Conservation (phyloP, 148 eudicot species). For the Gaultheria prostrata region DNA sequence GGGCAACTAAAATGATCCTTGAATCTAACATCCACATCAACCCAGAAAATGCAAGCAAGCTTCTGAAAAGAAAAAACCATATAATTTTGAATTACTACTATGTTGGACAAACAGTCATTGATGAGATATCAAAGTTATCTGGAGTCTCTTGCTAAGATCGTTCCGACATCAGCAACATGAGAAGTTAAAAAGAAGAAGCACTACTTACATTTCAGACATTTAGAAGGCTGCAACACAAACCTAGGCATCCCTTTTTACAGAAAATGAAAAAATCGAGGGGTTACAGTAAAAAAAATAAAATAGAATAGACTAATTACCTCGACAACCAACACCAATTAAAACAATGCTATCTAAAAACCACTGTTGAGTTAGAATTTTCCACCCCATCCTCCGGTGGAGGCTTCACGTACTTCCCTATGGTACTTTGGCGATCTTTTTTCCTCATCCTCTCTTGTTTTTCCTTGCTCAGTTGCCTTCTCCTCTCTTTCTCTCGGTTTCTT, state of each 20-base stretch:
- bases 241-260: slow-evolving; percentile 25
- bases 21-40: neutral
- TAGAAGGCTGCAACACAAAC: slow-evolving; percentile 15
- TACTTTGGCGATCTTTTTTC: slow-evolving; percentile 45
- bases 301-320: slow-evolving; percentile 6
- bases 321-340: slow-evolving; percentile 24
- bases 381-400: slow-evolving; percentile 47
- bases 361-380: slow-evolving; percentile 26
- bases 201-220: neutral
- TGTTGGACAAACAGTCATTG: neutral
- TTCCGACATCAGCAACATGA: neutral
- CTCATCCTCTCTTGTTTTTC: slow-evolving; percentile 64
- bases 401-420: slow-evolving; percentile 72
- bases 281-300: slow-evolving; percentile 26
- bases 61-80: neutral
- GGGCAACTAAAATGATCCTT: neutral
- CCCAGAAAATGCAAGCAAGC: neutral
- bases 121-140: neutral
- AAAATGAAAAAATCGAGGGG: neutral
- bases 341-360: slow-evolving; percentile 34
- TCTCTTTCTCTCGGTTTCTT: slow-evolving; percentile 47
- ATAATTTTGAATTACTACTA: neutral
- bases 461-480: slow-evolving; percentile 46
- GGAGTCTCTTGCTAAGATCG: neutral
- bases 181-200: neutral